phyloP scores from a whole-genome alignment of 2,329 filamentous ascomycete species.

The Fonsecaea pedrosoi region DNA sequence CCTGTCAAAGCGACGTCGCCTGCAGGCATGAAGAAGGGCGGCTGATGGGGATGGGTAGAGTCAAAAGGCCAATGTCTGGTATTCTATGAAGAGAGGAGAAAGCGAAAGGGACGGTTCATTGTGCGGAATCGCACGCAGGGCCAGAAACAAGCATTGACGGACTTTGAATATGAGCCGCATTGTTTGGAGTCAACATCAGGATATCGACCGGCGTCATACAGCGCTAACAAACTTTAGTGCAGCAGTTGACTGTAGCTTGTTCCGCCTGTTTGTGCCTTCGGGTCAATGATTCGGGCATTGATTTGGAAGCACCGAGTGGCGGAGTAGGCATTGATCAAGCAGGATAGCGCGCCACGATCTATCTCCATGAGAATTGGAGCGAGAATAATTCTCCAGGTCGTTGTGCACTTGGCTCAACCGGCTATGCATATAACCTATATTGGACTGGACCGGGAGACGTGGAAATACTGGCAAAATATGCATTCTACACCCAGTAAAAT shows the following conservation, averaged over 20 bases:
- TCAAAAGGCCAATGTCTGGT: slow-evolving; percentile 3
- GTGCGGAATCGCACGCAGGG: slow-evolving; percentile 2
- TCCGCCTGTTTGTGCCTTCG: neutral
- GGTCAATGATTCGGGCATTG: neutral
- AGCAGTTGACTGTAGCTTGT: neutral
- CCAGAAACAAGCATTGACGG: neutral
- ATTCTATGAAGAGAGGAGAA: neutral
- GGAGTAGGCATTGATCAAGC: neutral
- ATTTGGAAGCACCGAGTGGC: neutral
- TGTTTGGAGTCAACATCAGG: slow-evolving; percentile 9
- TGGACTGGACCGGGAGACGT: neutral
- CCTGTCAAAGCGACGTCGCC: slow-evolving; percentile 15
- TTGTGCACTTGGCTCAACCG: neutral
- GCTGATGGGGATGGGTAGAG: slow-evolving; percentile 14
- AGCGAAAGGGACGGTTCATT: neutral
- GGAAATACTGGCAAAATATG: neutral
- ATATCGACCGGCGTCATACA: neutral
- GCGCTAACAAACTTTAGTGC: neutral
- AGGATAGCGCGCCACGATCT: neutral
- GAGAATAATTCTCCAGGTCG: neutral
- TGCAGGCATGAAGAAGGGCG: slow-evolving; percentile 34
- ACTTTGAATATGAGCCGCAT: neutral
- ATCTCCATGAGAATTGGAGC: neutral
- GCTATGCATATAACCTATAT: neutral
- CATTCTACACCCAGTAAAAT: neutral